Evolutionary conservation across 2,329 filamentous ascomycete genomes (phyloP), one percentile per base, ranked within the genome.

Genomic region (Phaeoacremonium minimum): DNA sequence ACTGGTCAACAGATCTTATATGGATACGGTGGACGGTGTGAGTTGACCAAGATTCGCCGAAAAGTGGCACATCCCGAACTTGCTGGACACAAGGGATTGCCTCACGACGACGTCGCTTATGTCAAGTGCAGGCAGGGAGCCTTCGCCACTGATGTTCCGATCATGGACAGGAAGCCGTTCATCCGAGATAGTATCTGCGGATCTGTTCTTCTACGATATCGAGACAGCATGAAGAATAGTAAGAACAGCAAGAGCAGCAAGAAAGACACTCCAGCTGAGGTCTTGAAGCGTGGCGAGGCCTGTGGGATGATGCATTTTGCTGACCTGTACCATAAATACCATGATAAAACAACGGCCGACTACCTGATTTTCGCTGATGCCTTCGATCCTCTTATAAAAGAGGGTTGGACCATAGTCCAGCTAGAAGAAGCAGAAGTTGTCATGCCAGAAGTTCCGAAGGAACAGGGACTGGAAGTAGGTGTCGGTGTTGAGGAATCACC

Each of bases 341-440:
- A 31, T 14, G 12, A 39, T 29, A 16, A 8, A 4, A 22, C 6
- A 6, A 8, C 18, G 22, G 22, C 28, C 12, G 9, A 17, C 26
- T 38, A 33, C 16, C 18, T 39, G 12, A 17, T 26, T 13, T 39
- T 30, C 18, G n/a, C 37, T 14, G 37, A 39, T 6, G 20, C 15
- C 13, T 35, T 39, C 28, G 37, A 39, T 19, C 32, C 22, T 9
- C 14, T 39, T 15, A 35, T 35, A n/a, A 18, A 35, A 6, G 37
- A 35, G 6, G 37, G 37, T 4, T 39, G 37, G 37, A 5, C 6
- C n/a, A 31, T 39, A 16, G 31, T 39, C 18, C 15, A 18, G 31
- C 11, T 17, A 12, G 12, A n/a, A 8, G 31, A 18, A n/a, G n/a
- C n/a, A n/a, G n/a, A n/a, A n/a, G n/a, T n/a, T n/a, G n/a, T n/a